Base-by-base conservation (phyloP, 1,284 basidiomycete genomes). In the Malassezia obtusa region DNA sequence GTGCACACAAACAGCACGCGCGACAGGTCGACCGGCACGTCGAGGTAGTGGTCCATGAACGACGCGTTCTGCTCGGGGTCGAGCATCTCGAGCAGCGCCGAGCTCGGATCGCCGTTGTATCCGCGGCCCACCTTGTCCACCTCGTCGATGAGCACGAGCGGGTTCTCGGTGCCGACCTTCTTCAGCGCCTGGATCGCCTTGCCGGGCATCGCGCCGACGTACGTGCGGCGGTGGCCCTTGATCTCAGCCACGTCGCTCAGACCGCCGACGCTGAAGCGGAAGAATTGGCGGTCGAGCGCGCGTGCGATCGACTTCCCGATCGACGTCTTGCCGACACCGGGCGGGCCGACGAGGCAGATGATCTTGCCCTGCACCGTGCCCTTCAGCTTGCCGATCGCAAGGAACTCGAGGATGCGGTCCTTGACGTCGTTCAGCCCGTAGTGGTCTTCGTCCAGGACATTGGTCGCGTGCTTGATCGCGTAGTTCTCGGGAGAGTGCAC, bases 311-410 rank as follows among this genome's bases (percentile, higher is more conserved):
- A 88, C 79, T 95, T 95, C 54, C 90, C 77, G 52, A 77, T 77
- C 50, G 83, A 85, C 0, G 87, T 95, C 79, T 94, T 94, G 31
- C 91, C 91, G 5, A 98, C 94, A 76, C 92, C 92, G 2, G 94
- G 94, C 12, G 92, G 94, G 8, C 92, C 92, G 32, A 87, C 88
- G 22, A 98, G 81, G 72, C 90, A 95, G 52, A 98, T 86, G 67
- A 99, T 98, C 79, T 98, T 96, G 67, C 92, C 92, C 73, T 96
- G 81, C n/a, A 98, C 90, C 0, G 86, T 91, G 10, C 92, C 92
- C 26, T 89, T 82, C 6, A 99, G 81, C 76, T 96, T 96, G 43
- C 91, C 91, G 11, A 98, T 91, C 0, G 94, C 94, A 36, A 98
- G 81, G 79, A 98, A 99, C 75, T 98, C 92, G 43, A 98, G 81